A percentile compares a stretch with the other conserved stretches of the same genome.
These are phyloP conservation scores for Claviceps sp. DNA, from an alignment of 2,329 filamentous ascomycete genomes.

Conservation along the genomic window DNA sequence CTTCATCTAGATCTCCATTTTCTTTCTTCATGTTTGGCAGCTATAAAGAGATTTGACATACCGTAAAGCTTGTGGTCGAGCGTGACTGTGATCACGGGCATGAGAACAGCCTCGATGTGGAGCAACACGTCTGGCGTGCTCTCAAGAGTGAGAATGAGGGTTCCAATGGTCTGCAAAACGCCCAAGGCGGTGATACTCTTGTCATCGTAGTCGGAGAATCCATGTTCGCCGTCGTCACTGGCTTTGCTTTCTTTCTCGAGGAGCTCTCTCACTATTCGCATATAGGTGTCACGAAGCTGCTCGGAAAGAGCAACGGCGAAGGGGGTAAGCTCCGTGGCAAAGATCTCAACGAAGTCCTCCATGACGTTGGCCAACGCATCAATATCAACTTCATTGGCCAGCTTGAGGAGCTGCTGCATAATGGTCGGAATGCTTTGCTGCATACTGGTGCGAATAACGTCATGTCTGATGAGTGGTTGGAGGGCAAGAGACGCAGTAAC, in stretches of 20 bases:
- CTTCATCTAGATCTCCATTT: neutral
- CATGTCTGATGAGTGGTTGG: slow-evolving; percentile 90
- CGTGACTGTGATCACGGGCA: slow-evolving; percentile 93
- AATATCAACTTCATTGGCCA: slow-evolving; percentile 96
- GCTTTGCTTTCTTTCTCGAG: slow-evolving; percentile 75
- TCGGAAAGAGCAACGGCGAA: slow-evolving; percentile 94
- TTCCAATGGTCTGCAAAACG: slow-evolving; percentile 94
- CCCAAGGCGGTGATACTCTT: slow-evolving; percentile 97
- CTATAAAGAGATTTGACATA: slow-evolving; percentile 22
- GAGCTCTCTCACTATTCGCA: slow-evolving; percentile 83
- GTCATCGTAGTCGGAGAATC: slow-evolving; percentile 89
- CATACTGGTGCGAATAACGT: slow-evolving; percentile 89
- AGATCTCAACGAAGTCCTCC: slow-evolving; percentile 99
- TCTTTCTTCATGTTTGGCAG: neutral
- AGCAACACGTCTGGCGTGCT: slow-evolving; percentile 91
- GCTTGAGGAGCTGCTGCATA: slow-evolving; percentile 95
- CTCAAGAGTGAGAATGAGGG: slow-evolving; percentile 89
- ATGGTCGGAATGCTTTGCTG: slow-evolving; percentile 96
- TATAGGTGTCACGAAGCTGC: slow-evolving; percentile 89
- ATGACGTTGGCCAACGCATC: slow-evolving; percentile 96
- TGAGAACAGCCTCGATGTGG: slow-evolving; percentile 88
- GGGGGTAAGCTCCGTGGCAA: slow-evolving; percentile 89
- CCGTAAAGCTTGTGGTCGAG: slow-evolving; percentile 95
- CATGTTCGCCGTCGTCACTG: slow-evolving; percentile 56
- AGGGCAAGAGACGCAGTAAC: slow-evolving; percentile 89